phyloP scores from a whole-genome alignment of 108 stramenopile genomes.

The Nannochloropsis salina region DNA sequence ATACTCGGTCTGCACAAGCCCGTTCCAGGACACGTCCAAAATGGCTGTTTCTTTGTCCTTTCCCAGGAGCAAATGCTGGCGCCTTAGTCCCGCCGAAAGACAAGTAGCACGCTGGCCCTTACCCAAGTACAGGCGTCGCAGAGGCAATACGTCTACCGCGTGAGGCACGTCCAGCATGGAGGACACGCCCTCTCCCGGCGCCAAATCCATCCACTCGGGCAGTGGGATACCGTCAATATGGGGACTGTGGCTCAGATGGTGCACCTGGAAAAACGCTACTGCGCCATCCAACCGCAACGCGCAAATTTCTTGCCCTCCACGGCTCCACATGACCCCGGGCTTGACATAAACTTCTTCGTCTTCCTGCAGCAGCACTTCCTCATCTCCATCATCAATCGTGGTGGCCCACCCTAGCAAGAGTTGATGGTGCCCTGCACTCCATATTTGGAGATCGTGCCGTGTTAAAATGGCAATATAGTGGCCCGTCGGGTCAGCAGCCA shows the following conservation, averaged over 20 bases:
- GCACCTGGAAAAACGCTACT: not conserved
- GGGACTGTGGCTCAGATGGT: not conserved
- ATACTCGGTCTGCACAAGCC: not conserved
- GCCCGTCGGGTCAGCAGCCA: not conserved
- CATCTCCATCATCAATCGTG: not conserved
- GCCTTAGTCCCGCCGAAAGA: not conserved
- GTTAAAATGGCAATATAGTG: not conserved
- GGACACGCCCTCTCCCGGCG: constrained; percentile 14
- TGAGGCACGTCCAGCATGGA: not conserved
- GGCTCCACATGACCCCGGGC: not conserved
- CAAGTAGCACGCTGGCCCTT: not conserved
- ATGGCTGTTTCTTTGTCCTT: not conserved
- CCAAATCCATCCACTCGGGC: constrained; percentile 19
- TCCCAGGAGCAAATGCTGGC: not conserved
- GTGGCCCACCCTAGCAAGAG: not conserved
- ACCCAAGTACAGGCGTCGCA: not conserved
- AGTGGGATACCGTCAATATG: not conserved
- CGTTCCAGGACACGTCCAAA: constrained; percentile 6
- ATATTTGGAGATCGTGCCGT: constrained; percentile 10
- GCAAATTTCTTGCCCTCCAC: not conserved
- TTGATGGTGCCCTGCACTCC: constrained; percentile 6
- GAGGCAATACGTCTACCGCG: not conserved
- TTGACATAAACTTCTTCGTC: constrained; percentile 15
- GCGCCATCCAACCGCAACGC: constrained; percentile 5
- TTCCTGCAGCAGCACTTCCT: not conserved